Base-by-base conservation (phyloP, 2,329 filamentous ascomycete species). In the Botrytis elliptica region DNA sequence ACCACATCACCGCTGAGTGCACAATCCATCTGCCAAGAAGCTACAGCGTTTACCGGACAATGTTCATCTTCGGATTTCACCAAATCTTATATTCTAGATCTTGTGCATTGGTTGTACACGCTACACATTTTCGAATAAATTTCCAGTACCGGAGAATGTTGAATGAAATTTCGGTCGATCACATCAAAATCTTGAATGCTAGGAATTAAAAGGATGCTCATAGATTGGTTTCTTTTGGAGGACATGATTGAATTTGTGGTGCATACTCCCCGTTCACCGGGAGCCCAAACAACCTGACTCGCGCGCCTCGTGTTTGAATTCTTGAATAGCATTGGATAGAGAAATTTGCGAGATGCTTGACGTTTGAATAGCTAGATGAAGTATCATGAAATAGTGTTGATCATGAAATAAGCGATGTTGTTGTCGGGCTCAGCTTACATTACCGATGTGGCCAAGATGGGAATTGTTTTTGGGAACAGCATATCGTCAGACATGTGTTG, bases 101-200 rank as follows among this genome's bases (percentile, higher is more conserved):
- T 67, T 38, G 42, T 66, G 42, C 63, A 66, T 46, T 66, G 29
- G 63, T 66, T 49, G 63, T 46, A 18, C 63, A 46, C 22, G n/a
- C n/a, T 36, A 33, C 22, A 42, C n/a, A 40, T 10, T 40, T 16
- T 29, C 14, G 25, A 29, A 52, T 6, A n/a, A 33, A 10, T 52
- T 29, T 40, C 7, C 9, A 16, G 1, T 29, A 36, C 25, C 20
- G 18, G 10, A n/a, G 36, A 52, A n/a, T 20, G 7, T n/a, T 52
- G 25, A 52, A 20, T 52, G 33, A 36, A 7, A 25, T 25, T 36
- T 38, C 22, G 33, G n/a, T 16, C 49, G 25, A 52, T 52, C 46
- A 38, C 33, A 29, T 40, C 16, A 20, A 40, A 6, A 18, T 63
- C 38, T 14, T 63, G 38, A 63, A 40, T 16, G 7, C 16, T 57